Conservation (phyloP, 208 protist genomes). For the Leishmania major region DNA sequence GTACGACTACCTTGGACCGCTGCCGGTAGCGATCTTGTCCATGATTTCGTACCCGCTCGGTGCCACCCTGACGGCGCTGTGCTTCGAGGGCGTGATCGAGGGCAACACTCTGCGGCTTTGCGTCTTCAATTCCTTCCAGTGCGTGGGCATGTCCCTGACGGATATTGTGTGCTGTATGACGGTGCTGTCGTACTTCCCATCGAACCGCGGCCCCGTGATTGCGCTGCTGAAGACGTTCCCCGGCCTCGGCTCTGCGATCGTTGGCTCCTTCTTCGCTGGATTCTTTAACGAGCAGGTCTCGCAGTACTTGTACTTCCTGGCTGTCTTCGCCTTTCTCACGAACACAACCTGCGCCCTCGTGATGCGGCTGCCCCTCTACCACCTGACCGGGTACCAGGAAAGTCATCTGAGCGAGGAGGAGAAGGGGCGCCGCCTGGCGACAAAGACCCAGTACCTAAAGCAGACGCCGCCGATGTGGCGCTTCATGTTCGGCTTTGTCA, state of each 20-base stretch:
- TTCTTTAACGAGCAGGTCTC: conserved; percentile 36
- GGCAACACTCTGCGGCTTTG: conserved; percentile 32
- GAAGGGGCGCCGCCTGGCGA: conserved; percentile 29
- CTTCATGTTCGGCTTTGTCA: conserved; percentile 46
- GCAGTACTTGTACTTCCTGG: conserved; percentile 55
- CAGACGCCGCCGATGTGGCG: conserved; percentile 50
- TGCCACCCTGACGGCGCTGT: conserved; percentile 38
- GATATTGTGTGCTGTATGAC: conserved; percentile 53
- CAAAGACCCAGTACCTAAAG: conserved; percentile 41
- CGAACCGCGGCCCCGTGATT: conserved; percentile 43
- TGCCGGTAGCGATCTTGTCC: conserved; percentile 36
- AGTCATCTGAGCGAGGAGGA: conserved; percentile 36
- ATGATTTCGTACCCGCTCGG: conserved; percentile 33
- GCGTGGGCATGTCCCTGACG: conserved; percentile 34
- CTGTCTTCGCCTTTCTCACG: conserved; percentile 25
- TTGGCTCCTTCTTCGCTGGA: conserved; percentile 38
- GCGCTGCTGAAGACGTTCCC: conserved; percentile 69
- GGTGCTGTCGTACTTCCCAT: conserved; percentile 58
- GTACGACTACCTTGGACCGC: conserved; percentile 59
- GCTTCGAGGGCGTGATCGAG: conserved; percentile 42
- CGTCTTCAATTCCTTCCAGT: conserved; percentile 35
- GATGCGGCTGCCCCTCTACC: conserved; percentile 57
- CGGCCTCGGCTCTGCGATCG: conserved; percentile 58
- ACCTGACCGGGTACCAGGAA: conserved; percentile 48
- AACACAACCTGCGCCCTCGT: conserved; percentile 36